Conservation (phyloP, 345 rosid genomes). For the Syzygium grande region DNA sequence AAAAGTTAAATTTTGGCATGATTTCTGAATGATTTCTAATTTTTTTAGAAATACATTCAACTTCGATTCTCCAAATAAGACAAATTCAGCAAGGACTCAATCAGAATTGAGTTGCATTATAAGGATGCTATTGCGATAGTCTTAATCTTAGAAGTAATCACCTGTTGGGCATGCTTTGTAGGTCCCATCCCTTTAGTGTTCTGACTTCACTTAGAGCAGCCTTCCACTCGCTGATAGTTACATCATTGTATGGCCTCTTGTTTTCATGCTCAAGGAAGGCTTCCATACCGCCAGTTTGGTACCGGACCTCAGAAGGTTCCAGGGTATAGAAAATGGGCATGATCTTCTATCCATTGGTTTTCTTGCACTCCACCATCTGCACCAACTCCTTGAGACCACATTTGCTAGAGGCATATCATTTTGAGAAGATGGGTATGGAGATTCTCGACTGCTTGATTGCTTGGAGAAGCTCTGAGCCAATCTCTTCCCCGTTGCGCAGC, state of each 20-base stretch:
- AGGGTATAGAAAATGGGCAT: neutral
- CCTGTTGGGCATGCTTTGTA: too few relatives aligned
- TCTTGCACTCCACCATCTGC: neutral
- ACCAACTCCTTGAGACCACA: neutral
- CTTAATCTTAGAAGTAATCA: too few relatives aligned
- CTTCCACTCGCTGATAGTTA: neutral
- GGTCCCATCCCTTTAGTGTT: neutral
- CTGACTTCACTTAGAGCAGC: neutral
- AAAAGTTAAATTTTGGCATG: too few relatives aligned
- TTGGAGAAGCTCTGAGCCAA: neutral
- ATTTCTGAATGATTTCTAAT: too few relatives aligned
- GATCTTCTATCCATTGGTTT: neutral
- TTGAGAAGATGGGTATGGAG: slow-evolving; percentile 1
- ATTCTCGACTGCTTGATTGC: neutral
- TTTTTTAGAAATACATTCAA: too few relatives aligned
- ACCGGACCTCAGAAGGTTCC: neutral
- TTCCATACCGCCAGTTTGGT: neutral
- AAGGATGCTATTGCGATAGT: too few relatives aligned
- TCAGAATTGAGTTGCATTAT: too few relatives aligned
- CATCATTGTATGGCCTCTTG: neutral
- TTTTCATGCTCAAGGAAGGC: neutral
- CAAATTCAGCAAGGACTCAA: too few relatives aligned
- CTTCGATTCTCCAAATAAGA: too few relatives aligned
- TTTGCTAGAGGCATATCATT: neutral
- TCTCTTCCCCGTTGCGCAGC: neutral